Conservation (phyloP, 75 land plant species). For the Ceratopteris richardii region DNA sequence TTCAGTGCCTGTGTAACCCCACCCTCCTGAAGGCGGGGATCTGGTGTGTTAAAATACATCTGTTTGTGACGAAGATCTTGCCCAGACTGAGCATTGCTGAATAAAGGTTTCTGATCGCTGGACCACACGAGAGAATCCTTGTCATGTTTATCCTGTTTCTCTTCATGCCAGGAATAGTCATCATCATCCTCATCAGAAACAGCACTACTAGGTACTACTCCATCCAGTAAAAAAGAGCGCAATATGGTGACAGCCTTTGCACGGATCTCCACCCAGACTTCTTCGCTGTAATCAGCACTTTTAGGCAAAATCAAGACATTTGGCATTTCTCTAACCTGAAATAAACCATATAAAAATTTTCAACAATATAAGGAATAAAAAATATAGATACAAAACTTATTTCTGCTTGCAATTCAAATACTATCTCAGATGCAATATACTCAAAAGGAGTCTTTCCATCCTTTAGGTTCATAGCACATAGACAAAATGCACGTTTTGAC, state of each 20-base stretch:
- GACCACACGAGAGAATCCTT: constrained; percentile 25
- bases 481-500: too few relatives aligned
- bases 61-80: constrained; percentile 51
- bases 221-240: constrained; percentile 69
- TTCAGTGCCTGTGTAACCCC: constrained; percentile 31
- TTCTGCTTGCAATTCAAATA: too few relatives aligned
- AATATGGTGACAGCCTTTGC: constrained; percentile 75
- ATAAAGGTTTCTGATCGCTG: constrained; percentile 33
- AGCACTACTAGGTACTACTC: constrained; percentile 62
- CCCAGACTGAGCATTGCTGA: constrained; percentile 33
- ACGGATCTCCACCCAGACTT: constrained; percentile 97
- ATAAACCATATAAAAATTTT: too few relatives aligned
- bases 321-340: constrained; percentile 98
- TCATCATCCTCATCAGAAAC: constrained; percentile 88
- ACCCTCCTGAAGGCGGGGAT: constrained; percentile 38
- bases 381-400: too few relatives aligned
- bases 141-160: constrained; percentile 27
- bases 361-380: too few relatives aligned
- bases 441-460: too few relatives aligned
- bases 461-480: too few relatives aligned
- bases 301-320: constrained; percentile 94
- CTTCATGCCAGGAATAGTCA: constrained; percentile 49
- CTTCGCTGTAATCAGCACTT: constrained; percentile 99
- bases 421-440: too few relatives aligned
- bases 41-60: constrained; percentile 23